Conservation (phyloP, 1,284 basidiomycete genomes). For the Tylopilus sp. region DNA sequence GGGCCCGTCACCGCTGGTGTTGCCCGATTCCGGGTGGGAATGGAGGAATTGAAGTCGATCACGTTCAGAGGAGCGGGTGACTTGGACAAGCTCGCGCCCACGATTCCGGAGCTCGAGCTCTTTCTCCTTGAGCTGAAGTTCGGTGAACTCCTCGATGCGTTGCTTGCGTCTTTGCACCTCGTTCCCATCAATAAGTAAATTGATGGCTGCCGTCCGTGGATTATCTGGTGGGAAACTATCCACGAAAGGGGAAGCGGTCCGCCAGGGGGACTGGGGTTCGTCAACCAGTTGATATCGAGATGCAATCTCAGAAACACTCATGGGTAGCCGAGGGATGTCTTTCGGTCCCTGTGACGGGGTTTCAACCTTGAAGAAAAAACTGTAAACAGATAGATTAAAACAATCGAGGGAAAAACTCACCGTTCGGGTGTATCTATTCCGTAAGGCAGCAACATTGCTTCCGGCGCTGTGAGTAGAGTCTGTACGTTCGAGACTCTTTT, state of each 20-base stretch:
- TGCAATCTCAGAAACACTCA: slow-evolving; percentile 64
- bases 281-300: slow-evolving; percentile 53
- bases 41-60: slow-evolving; percentile 43
- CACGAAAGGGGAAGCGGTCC: slow-evolving; percentile 30
- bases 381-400: slow-evolving; percentile 4
- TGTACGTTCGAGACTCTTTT: slow-evolving; percentile 39
- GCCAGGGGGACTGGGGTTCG: slow-evolving; percentile 36
- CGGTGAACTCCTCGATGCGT: slow-evolving; percentile 48
- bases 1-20: slow-evolving; percentile 17
- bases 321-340: slow-evolving; percentile 57
- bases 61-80: slow-evolving; percentile 51
- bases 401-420: slow-evolving; percentile 39
- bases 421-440: slow-evolving; percentile 54
- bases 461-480: slow-evolving; percentile 52
- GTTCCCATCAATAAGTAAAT: slow-evolving; percentile 31
- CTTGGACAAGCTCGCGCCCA: slow-evolving; percentile 56
- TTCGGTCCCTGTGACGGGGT: slow-evolving; percentile 53
- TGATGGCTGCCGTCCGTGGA: slow-evolving; percentile 13
- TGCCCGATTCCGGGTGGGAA: slow-evolving; percentile 31
- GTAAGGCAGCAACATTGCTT: slow-evolving; percentile 65
- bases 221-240: slow-evolving; percentile 27
- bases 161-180: slow-evolving; percentile 39
- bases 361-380: slow-evolving; percentile 39
- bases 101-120: slow-evolving; percentile 52
- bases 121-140: slow-evolving; percentile 50